Conservation (phyloP, 768 basidiomycete species). For the Boletus tylopilopsis region DNA sequence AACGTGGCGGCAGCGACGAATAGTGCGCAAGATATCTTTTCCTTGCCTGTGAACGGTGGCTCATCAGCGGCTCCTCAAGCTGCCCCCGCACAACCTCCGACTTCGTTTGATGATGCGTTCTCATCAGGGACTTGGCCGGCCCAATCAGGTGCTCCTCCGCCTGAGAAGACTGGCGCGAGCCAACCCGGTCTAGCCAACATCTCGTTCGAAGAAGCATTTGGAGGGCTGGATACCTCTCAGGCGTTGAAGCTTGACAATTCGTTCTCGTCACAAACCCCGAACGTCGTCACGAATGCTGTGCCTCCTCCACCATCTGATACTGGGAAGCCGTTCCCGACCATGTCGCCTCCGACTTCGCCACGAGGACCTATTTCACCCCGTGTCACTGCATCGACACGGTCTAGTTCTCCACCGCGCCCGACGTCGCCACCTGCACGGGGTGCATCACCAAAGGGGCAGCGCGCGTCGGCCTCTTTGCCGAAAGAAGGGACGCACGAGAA, state of each 20-base stretch:
- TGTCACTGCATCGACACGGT: slow-evolving; percentile 24
- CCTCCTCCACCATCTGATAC: slow-evolving; percentile 14
- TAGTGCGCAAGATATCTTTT: slow-evolving; percentile 9
- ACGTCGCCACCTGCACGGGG: slow-evolving; percentile 50
- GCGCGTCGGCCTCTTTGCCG: slow-evolving; percentile 53
- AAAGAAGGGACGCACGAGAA: slow-evolving; percentile 54
- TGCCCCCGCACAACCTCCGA: slow-evolving; percentile 17
- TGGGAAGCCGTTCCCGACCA: slow-evolving; percentile 34
- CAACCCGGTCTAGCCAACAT: slow-evolving; percentile 19
- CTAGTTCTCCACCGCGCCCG: slow-evolving; percentile 41
- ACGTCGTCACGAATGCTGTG: slow-evolving; percentile 25
- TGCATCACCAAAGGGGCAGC: slow-evolving; percentile 50
- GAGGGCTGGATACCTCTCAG: slow-evolving; percentile 38
- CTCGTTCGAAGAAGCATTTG: slow-evolving; percentile 58
- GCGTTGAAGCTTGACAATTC: slow-evolving; percentile 39
- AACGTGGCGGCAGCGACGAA: slow-evolving; percentile 4
- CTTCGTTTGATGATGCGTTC: slow-evolving; percentile 50
- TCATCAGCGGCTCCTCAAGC: slow-evolving; percentile 8
- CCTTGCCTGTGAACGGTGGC: slow-evolving; percentile 12
- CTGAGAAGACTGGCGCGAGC: slow-evolving; percentile 13
- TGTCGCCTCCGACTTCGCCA: slow-evolving; percentile 41
- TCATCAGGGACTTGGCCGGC: slow-evolving; percentile 25
- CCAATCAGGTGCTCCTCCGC: slow-evolving; percentile 4
- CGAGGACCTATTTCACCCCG: slow-evolving; percentile 31
- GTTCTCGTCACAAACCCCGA: slow-evolving; percentile 34